These are phyloP conservation scores for Heterobasidion occidentale DNA, from an alignment of 1,284 basidiomycete species.

Conservation along the genomic window DNA sequence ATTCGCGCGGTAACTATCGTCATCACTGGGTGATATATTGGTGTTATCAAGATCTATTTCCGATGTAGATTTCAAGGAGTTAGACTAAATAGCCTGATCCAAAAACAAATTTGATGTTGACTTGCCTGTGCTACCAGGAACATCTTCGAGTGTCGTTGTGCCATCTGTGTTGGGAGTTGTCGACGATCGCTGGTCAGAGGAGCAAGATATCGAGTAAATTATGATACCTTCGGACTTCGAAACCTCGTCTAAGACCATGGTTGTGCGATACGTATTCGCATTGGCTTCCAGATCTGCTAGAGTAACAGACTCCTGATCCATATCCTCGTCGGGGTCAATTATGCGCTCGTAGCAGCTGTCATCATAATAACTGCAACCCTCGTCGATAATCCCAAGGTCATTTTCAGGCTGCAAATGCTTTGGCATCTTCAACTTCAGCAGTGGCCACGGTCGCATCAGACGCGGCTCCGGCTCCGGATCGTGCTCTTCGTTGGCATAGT, in stretches of 20 bases:
- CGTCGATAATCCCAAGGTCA: not conserved
- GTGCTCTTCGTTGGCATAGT: slow-evolving; percentile 11
- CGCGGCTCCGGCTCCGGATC: slow-evolving; percentile 13
- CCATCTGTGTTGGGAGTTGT: too few relatives aligned
- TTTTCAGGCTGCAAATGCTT: not conserved
- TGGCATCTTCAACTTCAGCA: slow-evolving; percentile 13
- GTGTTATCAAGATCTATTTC: too few relatives aligned
- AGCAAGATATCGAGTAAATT: too few relatives aligned
- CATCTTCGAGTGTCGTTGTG: too few relatives aligned
- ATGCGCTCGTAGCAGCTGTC: not conserved
- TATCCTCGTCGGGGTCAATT: not conserved
- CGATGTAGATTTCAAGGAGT: too few relatives aligned
- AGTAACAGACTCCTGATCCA: not conserved
- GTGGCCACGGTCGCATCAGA: slow-evolving; percentile 13
- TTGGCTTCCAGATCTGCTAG: not conserved
- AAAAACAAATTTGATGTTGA: too few relatives aligned
- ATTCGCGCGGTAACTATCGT: not conserved
- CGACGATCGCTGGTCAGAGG: too few relatives aligned
- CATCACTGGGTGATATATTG: not conserved
- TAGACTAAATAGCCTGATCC: too few relatives aligned
- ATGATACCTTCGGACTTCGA: not conserved
- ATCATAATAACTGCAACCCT: slow-evolving; percentile 4
- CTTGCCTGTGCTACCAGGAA: too few relatives aligned
- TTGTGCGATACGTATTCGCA: not conserved
- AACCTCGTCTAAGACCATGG: not conserved